Evolutionary conservation across 345 rosid genomes (phyloP), one percentile per base, ranked within the genome.

Genomic region (Sonneratia caseolaris): DNA sequence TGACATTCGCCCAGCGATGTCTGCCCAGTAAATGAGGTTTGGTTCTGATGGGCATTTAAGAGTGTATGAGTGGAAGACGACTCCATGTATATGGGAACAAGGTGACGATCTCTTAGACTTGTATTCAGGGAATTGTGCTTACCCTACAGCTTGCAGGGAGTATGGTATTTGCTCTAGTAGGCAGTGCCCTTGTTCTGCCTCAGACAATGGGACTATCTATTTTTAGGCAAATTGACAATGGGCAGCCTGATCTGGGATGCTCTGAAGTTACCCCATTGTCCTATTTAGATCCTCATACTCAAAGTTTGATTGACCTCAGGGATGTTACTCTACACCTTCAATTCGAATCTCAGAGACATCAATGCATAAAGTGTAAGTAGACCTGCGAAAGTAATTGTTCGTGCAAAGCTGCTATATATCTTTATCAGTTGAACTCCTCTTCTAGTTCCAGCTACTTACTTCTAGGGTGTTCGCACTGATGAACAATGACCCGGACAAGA

Each of bases 361-460:
- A 69, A 70, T 57, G 36, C 11, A 37, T 10, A 57, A 70, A 55
- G 16, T 73, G 79, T 66, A 70, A 51, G 22, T 15, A 24, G 21
- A 73, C 75, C 15, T 78, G 81, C 67, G 10, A 68, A 21, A 64
- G 36, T 4, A 76, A 81, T 22, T 81, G 76, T 69, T 73, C 82
- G 21, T 81, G 84, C 73, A 82, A 77, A 48, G 75, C 79, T 35
- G 77, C 76, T 19, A 35, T 75, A 35, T 77, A 77, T 57, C 14
- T 6, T 6, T 21, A 24, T 0, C 7, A 16, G 11, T 16, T 0
- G 7, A 40, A 24, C 53, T 10, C 1, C 24, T 12, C 71, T 0
- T 0, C 1, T 0, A 32, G 69, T 37, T 59, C 73, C 4, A 72
- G 79, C 68, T 72, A 36, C 64, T 37, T 76, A 37, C 21, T 12